phyloP scores from a whole-genome alignment of 2,329 filamentous ascomycete species.

The Chrysoporthe cubensis region DNA sequence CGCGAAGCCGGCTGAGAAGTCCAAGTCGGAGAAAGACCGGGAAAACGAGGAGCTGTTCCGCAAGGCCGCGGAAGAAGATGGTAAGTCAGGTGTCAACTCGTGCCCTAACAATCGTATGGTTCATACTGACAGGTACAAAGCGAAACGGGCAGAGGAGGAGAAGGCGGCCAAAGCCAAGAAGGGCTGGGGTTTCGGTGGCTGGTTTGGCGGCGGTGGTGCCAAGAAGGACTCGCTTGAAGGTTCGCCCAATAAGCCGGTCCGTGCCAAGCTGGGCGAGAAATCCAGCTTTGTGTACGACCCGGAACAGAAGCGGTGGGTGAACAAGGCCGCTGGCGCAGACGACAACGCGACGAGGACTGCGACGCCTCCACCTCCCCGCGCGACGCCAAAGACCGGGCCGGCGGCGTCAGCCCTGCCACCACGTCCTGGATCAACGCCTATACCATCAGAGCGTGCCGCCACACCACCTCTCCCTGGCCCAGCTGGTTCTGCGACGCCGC shows the following conservation, averaged over 20 bases:
- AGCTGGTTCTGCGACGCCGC: conserved; percentile 41
- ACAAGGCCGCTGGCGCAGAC: conserved; percentile 83
- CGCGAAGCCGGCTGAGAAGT: conserved; percentile 58
- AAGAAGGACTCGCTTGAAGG: conserved; percentile 63
- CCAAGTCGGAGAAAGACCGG: conserved; percentile 70
- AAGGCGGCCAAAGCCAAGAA: conserved; percentile 59
- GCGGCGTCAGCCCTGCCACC: conserved; percentile 20
- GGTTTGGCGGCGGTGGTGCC: conserved; percentile 74
- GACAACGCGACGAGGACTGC: conserved; percentile 62
- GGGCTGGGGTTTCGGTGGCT: conserved; percentile 82
- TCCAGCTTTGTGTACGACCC: conserved; percentile 93
- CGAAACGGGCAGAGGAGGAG: conserved; percentile 62
- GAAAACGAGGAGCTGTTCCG: conserved; percentile 86
- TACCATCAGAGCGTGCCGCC: conserved; percentile 23
- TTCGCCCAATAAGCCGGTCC: conserved; percentile 70
- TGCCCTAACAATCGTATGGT: conserved; percentile 28
- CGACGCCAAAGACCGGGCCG: conserved; percentile 50
- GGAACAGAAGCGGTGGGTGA: conserved; percentile 97
- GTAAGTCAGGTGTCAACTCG: conserved; percentile 46
- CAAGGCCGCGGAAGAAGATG: conserved; percentile 78
- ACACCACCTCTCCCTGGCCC: conserved; percentile 30
- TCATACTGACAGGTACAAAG: conserved; percentile 41
- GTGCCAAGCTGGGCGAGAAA: conserved; percentile 91
- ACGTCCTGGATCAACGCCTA: conserved; percentile 19
- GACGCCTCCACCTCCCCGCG: conserved; percentile 79